Evolutionary conservation across 1,284 basidiomycete genomes (phyloP).

Genomic region (Trichosporon ovoides): DNA sequence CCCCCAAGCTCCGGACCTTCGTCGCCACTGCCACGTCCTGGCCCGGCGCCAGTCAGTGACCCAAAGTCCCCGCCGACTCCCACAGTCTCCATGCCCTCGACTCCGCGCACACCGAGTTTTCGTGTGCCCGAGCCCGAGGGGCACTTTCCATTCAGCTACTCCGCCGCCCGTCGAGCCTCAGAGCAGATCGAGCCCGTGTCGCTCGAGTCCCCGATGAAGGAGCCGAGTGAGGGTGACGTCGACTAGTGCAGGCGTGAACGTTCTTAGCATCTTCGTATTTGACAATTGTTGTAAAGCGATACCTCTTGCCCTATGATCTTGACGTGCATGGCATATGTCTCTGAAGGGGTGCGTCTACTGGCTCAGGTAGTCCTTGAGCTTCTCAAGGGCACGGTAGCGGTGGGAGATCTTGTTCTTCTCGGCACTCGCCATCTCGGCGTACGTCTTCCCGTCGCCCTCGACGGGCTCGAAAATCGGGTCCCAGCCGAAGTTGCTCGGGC

Average conservation of each 20-base stretch:
- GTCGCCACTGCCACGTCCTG: too few species aligned
- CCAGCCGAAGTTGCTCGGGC: constrained; percentile 78
- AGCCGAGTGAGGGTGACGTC: neutral
- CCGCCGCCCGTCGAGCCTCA: neutral
- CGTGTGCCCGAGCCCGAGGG: neutral
- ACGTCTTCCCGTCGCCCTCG: constrained; percentile 53
- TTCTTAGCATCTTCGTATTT: too few species aligned
- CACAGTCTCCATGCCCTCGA: neutral
- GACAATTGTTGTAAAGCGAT: neutral
- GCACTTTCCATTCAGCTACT: neutral
- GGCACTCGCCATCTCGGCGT: constrained; percentile 84
- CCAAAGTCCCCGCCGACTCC: neutral
- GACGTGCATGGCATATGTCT: neutral
- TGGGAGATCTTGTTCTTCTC: constrained; percentile 89
- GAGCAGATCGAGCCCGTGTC: too few species aligned
- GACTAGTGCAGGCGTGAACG: neutral
- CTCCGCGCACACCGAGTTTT: neutral
- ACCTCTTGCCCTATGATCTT: too few species aligned
- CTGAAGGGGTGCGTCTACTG: neutral
- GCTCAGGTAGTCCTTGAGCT: constrained; percentile 64
- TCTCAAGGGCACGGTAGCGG: constrained; percentile 77
- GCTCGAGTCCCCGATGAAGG: neutral
- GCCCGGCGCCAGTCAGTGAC: too few species aligned
- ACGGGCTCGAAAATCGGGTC: constrained; percentile 80
- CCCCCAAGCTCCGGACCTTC: too few species aligned